Evolutionary conservation across 805 yeast genomes (phyloP).

Genomic region (Yamadazyma phyllophila): DNA sequence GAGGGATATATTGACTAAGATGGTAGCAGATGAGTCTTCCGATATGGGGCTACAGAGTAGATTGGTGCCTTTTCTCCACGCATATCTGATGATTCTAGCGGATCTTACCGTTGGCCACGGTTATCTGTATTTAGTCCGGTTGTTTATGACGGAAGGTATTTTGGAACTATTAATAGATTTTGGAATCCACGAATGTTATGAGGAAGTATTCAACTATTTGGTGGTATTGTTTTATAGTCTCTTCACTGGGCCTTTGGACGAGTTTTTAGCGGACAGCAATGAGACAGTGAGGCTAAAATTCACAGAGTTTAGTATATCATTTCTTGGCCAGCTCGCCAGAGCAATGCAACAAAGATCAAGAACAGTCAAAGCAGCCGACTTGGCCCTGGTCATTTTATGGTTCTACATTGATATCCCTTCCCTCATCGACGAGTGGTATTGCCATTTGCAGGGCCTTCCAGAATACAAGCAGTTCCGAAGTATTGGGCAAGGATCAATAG

Average conservation of each 20-base stretch:
- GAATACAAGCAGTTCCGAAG: neutral
- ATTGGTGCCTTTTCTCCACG: neutral
- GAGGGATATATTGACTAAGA: neutral
- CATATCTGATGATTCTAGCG: neutral
- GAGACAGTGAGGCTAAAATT: neutral
- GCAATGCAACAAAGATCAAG: neutral
- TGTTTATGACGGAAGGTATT: neutral
- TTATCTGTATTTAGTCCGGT: neutral
- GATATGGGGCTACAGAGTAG: neutral
- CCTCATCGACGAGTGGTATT: conserved; percentile 5
- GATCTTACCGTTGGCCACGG: neutral
- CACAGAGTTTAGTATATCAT: neutral
- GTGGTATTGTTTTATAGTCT: neutral
- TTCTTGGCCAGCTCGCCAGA: neutral
- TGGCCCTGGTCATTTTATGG: neutral
- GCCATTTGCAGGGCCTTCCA: neutral
- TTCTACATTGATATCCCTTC: neutral
- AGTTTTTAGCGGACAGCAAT: neutral
- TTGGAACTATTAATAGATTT: neutral
- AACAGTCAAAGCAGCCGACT: neutral
- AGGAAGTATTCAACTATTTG: conserved; percentile 2
- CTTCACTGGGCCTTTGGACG: neutral
- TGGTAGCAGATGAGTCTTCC: too few species aligned
- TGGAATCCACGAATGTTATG: neutral
- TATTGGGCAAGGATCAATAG: neutral